Evolutionary conservation across 179 eudicot species (phyloP), one percentile per base, ranked within the genome.

Genomic region (Vitellaria paradoxa): DNA sequence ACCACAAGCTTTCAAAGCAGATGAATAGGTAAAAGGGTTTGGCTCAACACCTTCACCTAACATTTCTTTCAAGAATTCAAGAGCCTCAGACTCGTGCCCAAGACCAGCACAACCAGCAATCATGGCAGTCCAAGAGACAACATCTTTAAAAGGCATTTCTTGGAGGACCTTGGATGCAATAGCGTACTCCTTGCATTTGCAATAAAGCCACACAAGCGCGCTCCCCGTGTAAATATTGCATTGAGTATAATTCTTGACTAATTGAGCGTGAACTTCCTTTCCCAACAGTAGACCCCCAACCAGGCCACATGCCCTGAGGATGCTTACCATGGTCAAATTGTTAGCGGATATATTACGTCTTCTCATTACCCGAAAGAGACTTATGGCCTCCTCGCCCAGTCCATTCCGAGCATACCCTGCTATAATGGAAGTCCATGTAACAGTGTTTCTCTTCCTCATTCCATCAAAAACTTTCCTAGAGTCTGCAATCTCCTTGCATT

Each of bases 81-180:
- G 91, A 49, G 98, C 96, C 85, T 92, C 96, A 49, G 76, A 71
- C 86, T 91, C 98, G 42, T 90, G 88, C n/a, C 98, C 97, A 13
- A 89, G 73, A 68, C 81, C 85, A 50, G 92, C 87, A 77, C 89
- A 90, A 42, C 97, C 91, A 21, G 97, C 92, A 17, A 93, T 92
- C 85, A 92, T 90, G 30, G 98, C 90, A 14, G 97, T 92, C 98
- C 97, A 92, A 24, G 96, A 85, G 76, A 92, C 91, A 3, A 91
- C 98, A 74, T 94, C 98, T 81, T 85, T 87, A n/a, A 85, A 77
- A 73, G 97, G 91, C 91, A 92, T 90, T 79, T 76, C 65, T 53
- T 91, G 86, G 55, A 94, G 95, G 65, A 91, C 89, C 52, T 75
- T 84, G 53, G 86, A 84, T 46, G 98, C 96, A 71, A 80, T 72